Base-by-base conservation (phyloP, 176 grass and related monocot species). In the Carex cristatella region DNA sequence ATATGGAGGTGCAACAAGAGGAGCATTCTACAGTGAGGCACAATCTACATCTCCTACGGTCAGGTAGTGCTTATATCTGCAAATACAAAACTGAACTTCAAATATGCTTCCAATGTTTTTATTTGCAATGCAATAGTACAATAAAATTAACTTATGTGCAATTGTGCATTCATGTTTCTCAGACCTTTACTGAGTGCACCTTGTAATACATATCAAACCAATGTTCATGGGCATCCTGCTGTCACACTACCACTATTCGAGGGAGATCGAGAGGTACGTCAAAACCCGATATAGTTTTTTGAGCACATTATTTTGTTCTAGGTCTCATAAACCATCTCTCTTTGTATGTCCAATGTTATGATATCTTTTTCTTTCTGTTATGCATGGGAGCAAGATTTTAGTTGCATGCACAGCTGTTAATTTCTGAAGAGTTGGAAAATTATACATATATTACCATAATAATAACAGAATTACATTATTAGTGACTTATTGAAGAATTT, bases 201-300 rank as follows among this genome's bases (percentile, higher is more conserved):
- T 31, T 48, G 16, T 31, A 82, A 83, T 65, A 55, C 67, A 10
- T 67, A 83, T 83, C 80, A 32, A 65, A 13, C 61, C 59, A 83
- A 67, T 68, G 46, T 68, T 54, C 28, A 32, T 68, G 19, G 40
- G n/a, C n/a, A 83, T 8, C 27, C 42, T 83, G 10, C 61, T 10
- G 81, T 83, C 27, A 83, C 81, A 0, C 81, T 83, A 69, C 81
- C 81, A 35, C 63, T 83, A 18, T 69, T 83, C 13, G 81, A 83
- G 65, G 81, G 44, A 6, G 81, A 83, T 49, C 81, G 19, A 5
- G 81, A 83, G 81, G 81, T 83, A 67, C 32, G n/a, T 69, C 5
- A 55, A 54, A 83, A 16, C 23, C 64, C 16, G 5, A 32, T 53
- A 54, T 57, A 31, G 33, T 32, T 83, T 55, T 13, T 69, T 10